phyloP scores from a whole-genome alignment of 495 filamentous ascomycete genomes.

The Cercophora sp. region DNA sequence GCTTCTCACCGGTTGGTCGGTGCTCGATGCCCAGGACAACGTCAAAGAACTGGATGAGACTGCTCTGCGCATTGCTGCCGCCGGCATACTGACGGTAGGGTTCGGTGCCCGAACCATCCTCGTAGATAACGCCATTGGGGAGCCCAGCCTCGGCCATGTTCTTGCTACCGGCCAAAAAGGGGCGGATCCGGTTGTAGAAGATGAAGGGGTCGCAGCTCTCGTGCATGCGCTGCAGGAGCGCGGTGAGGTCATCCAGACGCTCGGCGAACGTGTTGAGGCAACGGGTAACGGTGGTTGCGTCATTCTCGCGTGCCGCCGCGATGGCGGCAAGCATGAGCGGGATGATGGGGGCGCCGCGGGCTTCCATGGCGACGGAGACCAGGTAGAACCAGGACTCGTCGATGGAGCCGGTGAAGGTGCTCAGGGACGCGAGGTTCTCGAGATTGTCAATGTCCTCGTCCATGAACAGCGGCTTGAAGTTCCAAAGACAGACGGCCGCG shows the following conservation, averaged over 20 bases:
- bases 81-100: constrained; percentile 81
- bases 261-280: constrained; percentile 78
- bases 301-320: constrained; percentile 66
- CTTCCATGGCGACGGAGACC: constrained; percentile 92
- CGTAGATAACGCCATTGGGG: constrained; percentile 82
- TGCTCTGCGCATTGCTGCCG: constrained; percentile 95
- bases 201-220: constrained; percentile 91
- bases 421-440: constrained; percentile 77
- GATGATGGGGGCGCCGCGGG: constrained; percentile 82
- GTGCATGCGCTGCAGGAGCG: constrained; percentile 77
- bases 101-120: constrained; percentile 67
- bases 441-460: constrained; percentile 76
- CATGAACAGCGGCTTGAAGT: constrained; percentile 83
- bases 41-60: constrained; percentile 95
- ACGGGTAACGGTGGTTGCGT: constrained; percentile 65
- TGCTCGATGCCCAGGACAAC: constrained; percentile 86
- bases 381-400: constrained; percentile 99
- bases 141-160: constrained; percentile 95
- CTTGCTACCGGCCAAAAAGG: constrained; percentile 92
- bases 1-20: constrained; percentile 78
- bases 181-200: constrained; percentile 91
- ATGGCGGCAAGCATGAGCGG: constrained; percentile 87
- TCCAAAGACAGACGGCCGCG: constrained; percentile 88
- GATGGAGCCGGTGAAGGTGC: constrained; percentile 89
- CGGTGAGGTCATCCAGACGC: constrained; percentile 75